Conservation (phyloP, 2,329 filamentous ascomycete genomes). For the Canariomyces notabilis region DNA sequence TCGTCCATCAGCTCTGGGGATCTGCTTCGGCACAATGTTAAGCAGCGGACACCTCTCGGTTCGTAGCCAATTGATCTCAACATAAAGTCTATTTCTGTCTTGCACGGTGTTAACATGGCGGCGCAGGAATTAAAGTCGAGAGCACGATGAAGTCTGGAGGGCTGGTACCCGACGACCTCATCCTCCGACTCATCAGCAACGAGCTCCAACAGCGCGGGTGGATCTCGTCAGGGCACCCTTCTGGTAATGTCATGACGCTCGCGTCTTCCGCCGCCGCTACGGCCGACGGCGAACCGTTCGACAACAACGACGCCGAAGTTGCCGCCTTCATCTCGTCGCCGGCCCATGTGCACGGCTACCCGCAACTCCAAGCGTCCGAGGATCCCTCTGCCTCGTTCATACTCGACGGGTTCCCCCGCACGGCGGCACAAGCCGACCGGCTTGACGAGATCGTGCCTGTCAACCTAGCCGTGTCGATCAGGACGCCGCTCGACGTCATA, state of each 20-base stretch:
- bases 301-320: conserved; percentile 32
- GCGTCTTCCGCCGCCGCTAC: conserved; percentile 37
- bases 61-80: too few relatives aligned
- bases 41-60: conserved; percentile 82
- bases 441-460: conserved; percentile 84
- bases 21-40: conserved; percentile 86
- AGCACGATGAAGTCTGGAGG: conserved; percentile 79
- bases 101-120: conserved; percentile 1
- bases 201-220: conserved; percentile 83
- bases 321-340: conserved; percentile 39
- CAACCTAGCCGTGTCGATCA: conserved; percentile 83
- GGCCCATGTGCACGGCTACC: conserved; percentile 35
- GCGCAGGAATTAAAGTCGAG: conserved; percentile 81
- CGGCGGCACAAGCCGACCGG: conserved; percentile 69
- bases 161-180: conserved; percentile 87
- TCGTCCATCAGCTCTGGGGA: conserved; percentile 92
- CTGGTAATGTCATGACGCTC: conserved; percentile 47
- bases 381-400: conserved; percentile 82
- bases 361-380: conserved; percentile 50
- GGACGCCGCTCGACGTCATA: conserved; percentile 81
- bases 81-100: conserved; percentile 12
- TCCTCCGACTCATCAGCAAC: conserved; percentile 85
- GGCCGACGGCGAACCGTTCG: conserved; percentile 34
- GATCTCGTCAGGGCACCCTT: conserved; percentile 52
- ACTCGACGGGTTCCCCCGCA: conserved; percentile 93